Evolutionary conservation across 768 basidiomycete species (phyloP).

Genomic region (Galerina marginata): DNA sequence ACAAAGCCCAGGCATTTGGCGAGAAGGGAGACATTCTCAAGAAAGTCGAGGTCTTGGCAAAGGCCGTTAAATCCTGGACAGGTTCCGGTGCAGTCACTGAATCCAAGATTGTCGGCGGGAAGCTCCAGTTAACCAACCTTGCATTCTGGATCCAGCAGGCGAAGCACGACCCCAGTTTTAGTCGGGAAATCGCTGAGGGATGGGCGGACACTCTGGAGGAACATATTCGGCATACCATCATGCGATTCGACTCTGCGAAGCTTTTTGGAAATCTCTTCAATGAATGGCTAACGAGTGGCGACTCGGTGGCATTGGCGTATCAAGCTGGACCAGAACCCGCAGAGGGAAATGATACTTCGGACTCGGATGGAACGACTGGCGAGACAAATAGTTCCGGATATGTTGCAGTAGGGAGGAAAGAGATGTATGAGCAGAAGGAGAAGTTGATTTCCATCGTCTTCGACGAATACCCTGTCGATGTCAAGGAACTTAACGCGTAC

Average conservation of each 20-base stretch:
- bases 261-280: conserved; percentile 48
- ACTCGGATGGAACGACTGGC: conserved; percentile 10
- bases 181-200: conserved; percentile 35
- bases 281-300: conserved; percentile 50
- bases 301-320: conserved; percentile 37
- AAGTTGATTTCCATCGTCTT: conserved; percentile 46
- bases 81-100: conserved; percentile 31
- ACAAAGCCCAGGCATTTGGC: conserved; percentile 26
- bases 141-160: conserved; percentile 46
- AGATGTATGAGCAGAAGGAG: conserved; percentile 44
- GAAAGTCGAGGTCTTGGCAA: conserved; percentile 40
- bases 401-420: conserved; percentile 40
- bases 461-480: conserved; percentile 38
- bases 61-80: conserved; percentile 40
- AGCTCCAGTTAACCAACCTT: conserved; percentile 25
- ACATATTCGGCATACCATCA: conserved; percentile 39
- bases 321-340: conserved; percentile 24
- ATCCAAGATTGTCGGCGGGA: conserved; percentile 23
- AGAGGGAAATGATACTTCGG: conserved; percentile 14
- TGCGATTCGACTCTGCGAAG: conserved; percentile 45
- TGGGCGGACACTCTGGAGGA: conserved; percentile 43
- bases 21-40: conserved; percentile 28
- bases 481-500: conserved; percentile 35
- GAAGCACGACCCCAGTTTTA: conserved; percentile 46
- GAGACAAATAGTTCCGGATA: conserved; percentile 13